A percentile compares a stretch with the other conserved stretches of the same genome.
phyloP scores from a whole-genome alignment of 164 flowering plant species.

The Stephania japonica region DNA sequence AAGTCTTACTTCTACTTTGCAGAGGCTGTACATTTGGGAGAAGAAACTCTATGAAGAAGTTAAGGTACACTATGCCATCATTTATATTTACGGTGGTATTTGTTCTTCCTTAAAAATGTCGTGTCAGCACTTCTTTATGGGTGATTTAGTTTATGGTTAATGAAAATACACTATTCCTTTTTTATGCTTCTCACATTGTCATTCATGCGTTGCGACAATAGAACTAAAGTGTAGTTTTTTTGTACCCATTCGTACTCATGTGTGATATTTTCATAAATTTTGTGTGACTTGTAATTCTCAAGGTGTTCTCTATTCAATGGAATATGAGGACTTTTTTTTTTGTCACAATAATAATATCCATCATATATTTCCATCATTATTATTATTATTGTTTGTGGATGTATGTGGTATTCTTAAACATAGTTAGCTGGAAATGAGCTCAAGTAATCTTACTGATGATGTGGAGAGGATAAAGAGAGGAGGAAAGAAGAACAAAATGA shows the following conservation, averaged over 20 bases:
- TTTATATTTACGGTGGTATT: not conserved
- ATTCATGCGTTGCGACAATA: not conserved
- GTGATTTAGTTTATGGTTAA: not conserved
- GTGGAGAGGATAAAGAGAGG: too few species aligned
- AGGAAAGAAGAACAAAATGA: too few species aligned
- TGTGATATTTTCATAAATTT: not conserved
- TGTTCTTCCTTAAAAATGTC: not conserved
- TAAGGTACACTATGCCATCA: slow-evolving; percentile 48
- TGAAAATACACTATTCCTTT: not conserved
- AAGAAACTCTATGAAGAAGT: slow-evolving; percentile 92
- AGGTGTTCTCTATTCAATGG: not conserved
- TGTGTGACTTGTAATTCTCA: not conserved
- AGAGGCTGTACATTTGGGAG: slow-evolving; percentile 87
- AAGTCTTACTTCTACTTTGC: slow-evolving; percentile 72
- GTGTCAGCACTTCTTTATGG: not conserved
- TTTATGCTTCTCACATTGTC: not conserved
- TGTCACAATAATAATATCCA: not conserved
- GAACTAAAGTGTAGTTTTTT: not conserved
- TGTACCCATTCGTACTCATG: not conserved
- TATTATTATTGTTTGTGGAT: not conserved
- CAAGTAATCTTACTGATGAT: not conserved
- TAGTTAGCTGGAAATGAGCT: not conserved
- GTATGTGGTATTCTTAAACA: not conserved
- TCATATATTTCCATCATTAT: not conserved
- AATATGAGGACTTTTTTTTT: too few species aligned